Conservation (phyloP, 73 alveolate species). For the Tetrahymena borealis region DNA sequence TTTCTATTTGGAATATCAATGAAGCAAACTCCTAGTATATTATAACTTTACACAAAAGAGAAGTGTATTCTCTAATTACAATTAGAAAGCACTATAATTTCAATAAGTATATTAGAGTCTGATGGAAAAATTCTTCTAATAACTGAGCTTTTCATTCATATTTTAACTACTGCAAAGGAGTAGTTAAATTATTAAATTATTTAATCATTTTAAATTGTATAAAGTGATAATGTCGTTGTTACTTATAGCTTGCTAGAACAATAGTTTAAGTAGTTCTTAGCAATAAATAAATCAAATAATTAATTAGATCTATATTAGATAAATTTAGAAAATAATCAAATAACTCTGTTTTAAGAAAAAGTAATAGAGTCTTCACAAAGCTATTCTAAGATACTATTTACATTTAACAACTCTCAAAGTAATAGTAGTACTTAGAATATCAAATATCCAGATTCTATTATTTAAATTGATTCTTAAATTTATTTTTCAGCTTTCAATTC, state of each 20-base stretch:
- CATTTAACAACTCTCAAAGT: not conserved
- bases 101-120: too few species aligned
- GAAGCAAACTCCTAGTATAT: not conserved
- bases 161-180: too few species aligned
- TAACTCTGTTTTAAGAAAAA: not conserved
- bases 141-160: too few species aligned
- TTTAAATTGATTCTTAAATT: not conserved
- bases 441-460: not conserved
- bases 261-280: not conserved
- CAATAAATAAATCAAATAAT: not conserved
- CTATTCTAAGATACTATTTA: not conserved
- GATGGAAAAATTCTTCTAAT: too few species aligned
- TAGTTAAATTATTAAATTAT: not conserved
- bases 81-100: too few species aligned
- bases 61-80: too few species aligned
- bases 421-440: not conserved
- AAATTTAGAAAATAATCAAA: not conserved
- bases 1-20: not conserved
- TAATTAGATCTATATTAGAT: not conserved
- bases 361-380: not conserved
- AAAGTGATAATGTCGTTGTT: not conserved
- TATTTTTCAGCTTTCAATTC: not conserved
- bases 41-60: too few species aligned
- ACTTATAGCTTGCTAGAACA: not conserved
- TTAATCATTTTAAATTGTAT: not conserved